phyloP scores from a whole-genome alignment of 192 early-diverging fungal genomes.

The Thamnidium elegans region DNA sequence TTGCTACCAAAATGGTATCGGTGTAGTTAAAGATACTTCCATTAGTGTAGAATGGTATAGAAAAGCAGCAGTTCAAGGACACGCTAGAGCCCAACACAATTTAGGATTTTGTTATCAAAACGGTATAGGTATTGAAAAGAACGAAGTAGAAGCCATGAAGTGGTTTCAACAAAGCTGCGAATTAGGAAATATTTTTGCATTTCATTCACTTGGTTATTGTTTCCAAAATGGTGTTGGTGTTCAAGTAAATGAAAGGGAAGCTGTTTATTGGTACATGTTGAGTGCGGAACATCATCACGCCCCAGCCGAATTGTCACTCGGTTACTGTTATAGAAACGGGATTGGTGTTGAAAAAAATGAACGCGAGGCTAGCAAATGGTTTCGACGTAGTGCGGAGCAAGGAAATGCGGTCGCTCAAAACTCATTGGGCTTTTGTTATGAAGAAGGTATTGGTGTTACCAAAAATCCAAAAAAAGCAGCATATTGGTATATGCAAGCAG shows the following conservation, averaged over 20 bases:
- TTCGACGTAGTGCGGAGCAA: slow-evolving; percentile 43
- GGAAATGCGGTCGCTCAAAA: slow-evolving; percentile 57
- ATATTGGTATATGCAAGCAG: slow-evolving; percentile 61
- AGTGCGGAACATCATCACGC: slow-evolving; percentile 54
- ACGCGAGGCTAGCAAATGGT: slow-evolving; percentile 51
- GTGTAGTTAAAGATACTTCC: slow-evolving; percentile 52
- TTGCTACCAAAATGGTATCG: slow-evolving; percentile 86
- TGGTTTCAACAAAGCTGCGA: slow-evolving; percentile 50
- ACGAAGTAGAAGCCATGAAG: slow-evolving; percentile 45
- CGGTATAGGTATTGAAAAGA: slow-evolving; percentile 66
- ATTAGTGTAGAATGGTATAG: slow-evolving; percentile 62
- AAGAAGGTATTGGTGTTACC: slow-evolving; percentile 71
- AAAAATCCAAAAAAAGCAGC: slow-evolving; percentile 60
- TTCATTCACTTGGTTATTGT: slow-evolving; percentile 58
- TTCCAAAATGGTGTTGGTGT: slow-evolving; percentile 61
- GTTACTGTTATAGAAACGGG: slow-evolving; percentile 85
- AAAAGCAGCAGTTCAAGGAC: slow-evolving; percentile 60
- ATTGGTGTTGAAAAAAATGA: slow-evolving; percentile 65
- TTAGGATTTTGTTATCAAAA: slow-evolving; percentile 81
- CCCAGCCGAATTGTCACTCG: slow-evolving; percentile 62
- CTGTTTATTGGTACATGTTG: slow-evolving; percentile 56
- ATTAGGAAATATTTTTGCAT: slow-evolving; percentile 55
- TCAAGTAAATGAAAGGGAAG: slow-evolving; percentile 45
- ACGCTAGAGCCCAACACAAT: slow-evolving; percentile 74
- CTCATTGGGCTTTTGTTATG: slow-evolving; percentile 74